Evolutionary conservation across 129 eudicot species (phyloP).

Genomic region (Cynara cardunculus): DNA sequence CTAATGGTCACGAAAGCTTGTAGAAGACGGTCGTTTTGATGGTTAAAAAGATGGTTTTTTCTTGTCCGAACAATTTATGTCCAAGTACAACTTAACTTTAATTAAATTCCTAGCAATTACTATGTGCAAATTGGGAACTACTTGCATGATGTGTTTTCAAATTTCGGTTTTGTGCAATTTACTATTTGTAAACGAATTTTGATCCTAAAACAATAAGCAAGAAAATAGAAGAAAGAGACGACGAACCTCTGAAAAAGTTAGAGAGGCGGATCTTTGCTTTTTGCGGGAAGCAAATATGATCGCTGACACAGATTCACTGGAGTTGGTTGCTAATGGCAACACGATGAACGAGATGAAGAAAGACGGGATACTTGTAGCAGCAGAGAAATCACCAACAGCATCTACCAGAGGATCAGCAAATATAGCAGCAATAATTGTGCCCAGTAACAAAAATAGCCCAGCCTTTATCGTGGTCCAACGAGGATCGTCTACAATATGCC

Average conservation of each 20-base stretch:
- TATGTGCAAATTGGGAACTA: neutral
- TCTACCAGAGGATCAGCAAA: constrained; percentile 95
- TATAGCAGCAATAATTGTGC: constrained; percentile 75
- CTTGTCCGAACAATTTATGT: neutral
- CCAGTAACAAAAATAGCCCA: constrained; percentile 50
- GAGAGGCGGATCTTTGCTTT: constrained; percentile 75
- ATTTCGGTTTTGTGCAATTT: neutral
- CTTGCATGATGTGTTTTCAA: neutral
- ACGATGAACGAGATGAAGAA: constrained; percentile 90
- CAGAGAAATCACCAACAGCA: constrained; percentile 76
- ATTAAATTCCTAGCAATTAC: neutral
- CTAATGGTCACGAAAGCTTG: neutral
- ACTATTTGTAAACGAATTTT: neutral
- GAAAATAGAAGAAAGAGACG: neutral
- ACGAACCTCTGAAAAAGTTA: constrained; percentile 93
- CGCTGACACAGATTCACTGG: constrained; percentile 95
- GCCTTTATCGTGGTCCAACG: constrained; percentile 61
- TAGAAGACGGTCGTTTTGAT: neutral
- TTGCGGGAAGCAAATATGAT: constrained; percentile 82
- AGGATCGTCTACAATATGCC: constrained; percentile 44
- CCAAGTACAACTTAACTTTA: neutral
- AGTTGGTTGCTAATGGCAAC: constrained; percentile 85
- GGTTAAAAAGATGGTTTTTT: neutral
- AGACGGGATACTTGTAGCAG: constrained; percentile 81
- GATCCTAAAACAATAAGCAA: neutral